Evolutionary conservation across 768 basidiomycete species (phyloP).

Genomic region (Serendipita sp.): DNA sequence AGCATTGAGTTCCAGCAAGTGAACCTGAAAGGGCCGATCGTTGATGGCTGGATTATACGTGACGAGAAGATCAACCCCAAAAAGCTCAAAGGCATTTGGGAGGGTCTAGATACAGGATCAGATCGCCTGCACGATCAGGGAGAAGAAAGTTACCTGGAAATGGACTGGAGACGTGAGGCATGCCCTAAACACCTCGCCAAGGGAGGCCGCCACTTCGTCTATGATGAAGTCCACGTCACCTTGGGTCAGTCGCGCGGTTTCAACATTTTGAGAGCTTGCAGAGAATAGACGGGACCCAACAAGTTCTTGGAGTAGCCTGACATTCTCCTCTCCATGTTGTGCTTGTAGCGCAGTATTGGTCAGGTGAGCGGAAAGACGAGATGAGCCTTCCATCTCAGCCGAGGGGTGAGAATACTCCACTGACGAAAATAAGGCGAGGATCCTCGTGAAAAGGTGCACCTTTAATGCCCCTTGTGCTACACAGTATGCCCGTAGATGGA

Average conservation of each 20-base stretch:
- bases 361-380: conserved; percentile 56
- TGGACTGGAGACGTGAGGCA: conserved; percentile 66
- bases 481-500: conserved; percentile 85
- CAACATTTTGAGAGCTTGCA: conserved; percentile 8
- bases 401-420: conserved; percentile 44
- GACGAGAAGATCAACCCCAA: conserved; percentile 84
- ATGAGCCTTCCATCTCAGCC: conserved; percentile 16
- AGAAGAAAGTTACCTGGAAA: conserved; percentile 47
- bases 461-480: conserved; percentile 60
- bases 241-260: background rate
- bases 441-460: conserved; percentile 64
- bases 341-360: conserved; percentile 86
- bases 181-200: conserved; percentile 75
- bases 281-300: conserved; percentile 43
- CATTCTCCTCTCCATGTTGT: conserved; percentile 45
- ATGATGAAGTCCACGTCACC: conserved; percentile 30
- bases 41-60: conserved; percentile 18
- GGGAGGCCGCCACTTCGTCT: conserved; percentile 42
- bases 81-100: conserved; percentile 89
- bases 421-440: conserved; percentile 79
- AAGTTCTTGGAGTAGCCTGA: conserved; percentile 69
- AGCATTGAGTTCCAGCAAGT: conserved; percentile 81
- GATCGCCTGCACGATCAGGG: background rate
- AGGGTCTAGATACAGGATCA: conserved; percentile 35
- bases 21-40: conserved; percentile 34